phyloP scores from a whole-genome alignment of 192 early-diverging fungal genomes.

The Piromyces sp. region DNA sequence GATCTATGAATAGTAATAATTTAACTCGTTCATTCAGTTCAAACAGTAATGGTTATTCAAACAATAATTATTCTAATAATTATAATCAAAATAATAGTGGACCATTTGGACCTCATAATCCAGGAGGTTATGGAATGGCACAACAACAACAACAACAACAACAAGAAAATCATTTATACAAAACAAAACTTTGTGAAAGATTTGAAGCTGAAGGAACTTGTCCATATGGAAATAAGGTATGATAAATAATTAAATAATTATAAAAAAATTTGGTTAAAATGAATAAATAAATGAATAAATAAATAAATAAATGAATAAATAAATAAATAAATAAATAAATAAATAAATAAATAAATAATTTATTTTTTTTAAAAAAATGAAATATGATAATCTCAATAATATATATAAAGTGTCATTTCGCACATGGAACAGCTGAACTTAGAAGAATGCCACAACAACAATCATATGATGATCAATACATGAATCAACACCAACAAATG shows the following conservation, averaged over 20 bases:
- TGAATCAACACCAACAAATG: conserved; percentile 13
- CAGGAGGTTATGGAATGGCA: not conserved
- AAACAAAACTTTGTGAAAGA: conserved; percentile 70
- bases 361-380: no score
- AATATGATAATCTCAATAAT: no score
- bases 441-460: conserved; percentile 27
- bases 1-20: not conserved
- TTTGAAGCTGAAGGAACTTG: conserved; percentile 59
- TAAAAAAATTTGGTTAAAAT: not conserved
- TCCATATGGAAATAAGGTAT: conserved; percentile 31
- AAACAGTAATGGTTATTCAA: not conserved
- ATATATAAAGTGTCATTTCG: conserved; percentile 67
- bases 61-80: no score
- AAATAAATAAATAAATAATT: no score
- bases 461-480: conserved; percentile 4
- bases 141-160: not conserved
- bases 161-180: conserved; percentile 60
- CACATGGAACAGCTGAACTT: conserved; percentile 49
- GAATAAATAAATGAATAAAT: no score
- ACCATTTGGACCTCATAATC: not conserved
- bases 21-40: not conserved
- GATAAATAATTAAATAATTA: no score
- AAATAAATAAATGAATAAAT: no score
- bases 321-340: no score
- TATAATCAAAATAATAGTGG: not conserved